phyloP scores from a whole-genome alignment of 805 yeast genomes.

The Wickerhamomyces subpelliculosus region DNA sequence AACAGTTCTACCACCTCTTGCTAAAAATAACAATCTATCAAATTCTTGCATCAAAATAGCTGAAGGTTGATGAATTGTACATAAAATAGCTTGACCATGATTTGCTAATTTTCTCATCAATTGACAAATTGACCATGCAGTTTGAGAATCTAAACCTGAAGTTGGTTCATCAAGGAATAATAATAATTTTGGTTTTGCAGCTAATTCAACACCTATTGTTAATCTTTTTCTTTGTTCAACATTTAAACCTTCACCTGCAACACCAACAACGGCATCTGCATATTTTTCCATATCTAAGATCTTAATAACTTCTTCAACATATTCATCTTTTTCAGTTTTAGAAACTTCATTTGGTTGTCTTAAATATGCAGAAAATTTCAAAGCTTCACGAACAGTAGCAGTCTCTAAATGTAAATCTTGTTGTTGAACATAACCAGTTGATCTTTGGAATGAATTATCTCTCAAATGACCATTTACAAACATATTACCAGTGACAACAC shows the following conservation, averaged over 20 bases:
- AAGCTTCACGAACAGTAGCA: conserved; percentile 64
- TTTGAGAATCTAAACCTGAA: conserved; percentile 56
- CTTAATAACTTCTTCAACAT: conserved; percentile 54
- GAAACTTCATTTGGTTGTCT: conserved; percentile 51
- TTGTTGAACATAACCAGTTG: conserved; percentile 71
- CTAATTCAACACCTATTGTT: conserved; percentile 55
- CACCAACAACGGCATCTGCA: conserved; percentile 67
- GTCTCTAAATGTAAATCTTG: conserved; percentile 59
- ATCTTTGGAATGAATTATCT: conserved; percentile 47
- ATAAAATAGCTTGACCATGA: conserved; percentile 52
- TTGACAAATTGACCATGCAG: conserved; percentile 53
- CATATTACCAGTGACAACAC: conserved; percentile 61
- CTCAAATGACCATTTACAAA: conserved; percentile 49
- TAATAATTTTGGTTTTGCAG: conserved; percentile 50
- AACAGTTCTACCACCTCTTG: conserved; percentile 61
- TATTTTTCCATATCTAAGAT: conserved; percentile 52
- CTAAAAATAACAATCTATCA: conserved; percentile 66
- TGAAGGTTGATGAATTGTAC: conserved; percentile 80
- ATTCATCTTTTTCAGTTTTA: conserved; percentile 45
- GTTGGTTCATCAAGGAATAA: conserved; percentile 58
- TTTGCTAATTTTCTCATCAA: conserved; percentile 47
- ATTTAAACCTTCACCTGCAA: conserved; percentile 55
- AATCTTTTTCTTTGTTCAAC: conserved; percentile 52
- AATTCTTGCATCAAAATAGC: conserved; percentile 72
- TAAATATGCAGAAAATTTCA: conserved; percentile 52